These are phyloP conservation scores for Schizosaccharomyces osmophilus DNA, from an alignment of 805 yeast genomes.

Conservation along the genomic window DNA sequence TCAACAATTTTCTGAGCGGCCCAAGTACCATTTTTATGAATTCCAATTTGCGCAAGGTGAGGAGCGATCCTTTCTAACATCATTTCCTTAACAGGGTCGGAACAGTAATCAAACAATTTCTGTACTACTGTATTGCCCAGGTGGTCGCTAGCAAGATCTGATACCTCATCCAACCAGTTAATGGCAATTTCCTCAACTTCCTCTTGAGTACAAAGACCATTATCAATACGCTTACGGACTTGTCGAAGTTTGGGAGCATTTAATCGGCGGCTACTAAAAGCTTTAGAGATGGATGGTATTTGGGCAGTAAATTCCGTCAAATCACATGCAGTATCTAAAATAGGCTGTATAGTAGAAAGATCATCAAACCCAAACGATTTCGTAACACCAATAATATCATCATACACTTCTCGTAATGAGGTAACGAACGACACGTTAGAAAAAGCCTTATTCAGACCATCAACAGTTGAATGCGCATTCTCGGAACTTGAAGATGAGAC, in stretches of 20 bases:
- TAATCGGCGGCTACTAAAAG: neutral
- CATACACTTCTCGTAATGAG: neutral
- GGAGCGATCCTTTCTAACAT: conserved; percentile 61
- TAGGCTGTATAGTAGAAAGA: neutral
- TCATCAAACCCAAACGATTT: neutral
- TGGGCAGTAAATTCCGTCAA: neutral
- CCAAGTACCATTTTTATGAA: conserved; percentile 97
- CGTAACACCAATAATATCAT: neutral
- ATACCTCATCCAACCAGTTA: conserved; percentile 67
- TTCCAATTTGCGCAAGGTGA: conserved; percentile 69
- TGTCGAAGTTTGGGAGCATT: conserved; percentile 25
- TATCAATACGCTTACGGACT: conserved; percentile 48
- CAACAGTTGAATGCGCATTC: neutral
- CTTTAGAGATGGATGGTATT: neutral
- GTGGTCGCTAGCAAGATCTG: conserved; percentile 77
- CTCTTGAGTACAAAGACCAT: conserved; percentile 24
- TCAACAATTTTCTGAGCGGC: conserved; percentile 90
- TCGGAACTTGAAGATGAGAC: conserved; percentile 13
- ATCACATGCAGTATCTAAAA: neutral
- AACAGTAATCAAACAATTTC: conserved; percentile 51
- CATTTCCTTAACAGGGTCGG: conserved; percentile 47
- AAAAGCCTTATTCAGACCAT: neutral
- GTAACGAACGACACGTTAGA: neutral
- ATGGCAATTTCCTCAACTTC: conserved; percentile 65
- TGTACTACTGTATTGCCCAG: conserved; percentile 91